Conservation (phyloP, 2,329 filamentous ascomycete genomes). For the Aureobasidium sp. region DNA sequence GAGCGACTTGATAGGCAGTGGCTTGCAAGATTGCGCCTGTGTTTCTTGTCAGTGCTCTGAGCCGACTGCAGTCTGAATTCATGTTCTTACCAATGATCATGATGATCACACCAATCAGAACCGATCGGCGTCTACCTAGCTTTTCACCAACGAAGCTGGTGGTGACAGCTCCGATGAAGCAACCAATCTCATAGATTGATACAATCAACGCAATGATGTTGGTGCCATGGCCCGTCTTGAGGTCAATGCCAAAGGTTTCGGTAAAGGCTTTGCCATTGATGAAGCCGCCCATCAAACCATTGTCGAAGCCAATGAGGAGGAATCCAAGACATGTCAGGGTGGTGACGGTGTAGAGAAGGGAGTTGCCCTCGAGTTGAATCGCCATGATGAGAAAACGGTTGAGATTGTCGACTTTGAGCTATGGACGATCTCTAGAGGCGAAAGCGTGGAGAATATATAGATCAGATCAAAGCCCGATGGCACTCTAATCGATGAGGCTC, state of each 20-base stretch:
- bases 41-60: conserved; percentile 15
- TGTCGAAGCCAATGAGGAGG: conserved; percentile 38
- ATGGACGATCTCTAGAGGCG: not conserved
- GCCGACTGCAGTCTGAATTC: no score
- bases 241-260: conserved; percentile 35
- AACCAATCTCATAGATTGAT: conserved; percentile 42
- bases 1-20: conserved; percentile 20
- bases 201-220: conserved; percentile 41
- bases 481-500: not conserved
- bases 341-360: conserved; percentile 39
- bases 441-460: not conserved
- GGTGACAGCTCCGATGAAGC: conserved; percentile 36
- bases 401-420: not conserved
- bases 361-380: conserved; percentile 28
- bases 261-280: conserved; percentile 38
- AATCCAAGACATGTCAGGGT: conserved; percentile 42
- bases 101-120: conserved; percentile 37
- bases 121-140: conserved; percentile 39
- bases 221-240: conserved; percentile 27
- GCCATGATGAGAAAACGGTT: not conserved
- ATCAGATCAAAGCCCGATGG: conserved; percentile 1
- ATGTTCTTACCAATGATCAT: conserved; percentile 29
- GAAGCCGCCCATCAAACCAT: conserved; percentile 23
- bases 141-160: conserved; percentile 38
- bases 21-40: conserved; percentile 25